Percentiles rank a stretch among this genome's conserved stretches.
phyloP scores from a whole-genome alignment of 192 early-diverging fungal species.

The Thoreauomyces humboldtii region DNA sequence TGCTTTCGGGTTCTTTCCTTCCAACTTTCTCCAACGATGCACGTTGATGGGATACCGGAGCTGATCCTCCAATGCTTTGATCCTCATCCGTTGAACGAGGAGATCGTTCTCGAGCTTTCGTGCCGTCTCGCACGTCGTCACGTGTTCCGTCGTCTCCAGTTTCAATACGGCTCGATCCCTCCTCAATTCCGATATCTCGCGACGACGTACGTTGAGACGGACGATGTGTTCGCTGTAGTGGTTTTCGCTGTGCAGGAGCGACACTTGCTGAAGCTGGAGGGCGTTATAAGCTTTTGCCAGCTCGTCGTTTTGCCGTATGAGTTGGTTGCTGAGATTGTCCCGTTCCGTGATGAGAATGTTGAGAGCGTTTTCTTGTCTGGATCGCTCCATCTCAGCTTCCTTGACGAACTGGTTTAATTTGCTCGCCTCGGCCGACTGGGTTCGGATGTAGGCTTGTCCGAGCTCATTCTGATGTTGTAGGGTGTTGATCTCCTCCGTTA shows the following conservation, averaged over 20 bases:
- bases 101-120: conserved; percentile 44
- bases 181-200: conserved; percentile 32
- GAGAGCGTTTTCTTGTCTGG: conserved; percentile 59
- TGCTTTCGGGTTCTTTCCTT: conserved; percentile 57
- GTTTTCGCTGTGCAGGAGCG: conserved; percentile 45
- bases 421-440: conserved; percentile 50
- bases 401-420: conserved; percentile 65
- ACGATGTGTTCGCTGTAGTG: conserved; percentile 45
- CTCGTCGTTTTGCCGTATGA: conserved; percentile 57
- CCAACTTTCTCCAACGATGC: conserved; percentile 64
- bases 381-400: conserved; percentile 57
- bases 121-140: conserved; percentile 37
- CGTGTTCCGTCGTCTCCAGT: conserved; percentile 27
- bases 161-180: conserved; percentile 22
- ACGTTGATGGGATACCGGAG: conserved; percentile 62
- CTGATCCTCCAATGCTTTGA: conserved; percentile 64
- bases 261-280: conserved; percentile 52
- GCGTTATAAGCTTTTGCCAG: conserved; percentile 55
- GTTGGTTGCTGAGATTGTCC: conserved; percentile 55
- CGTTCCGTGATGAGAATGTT: conserved; percentile 56
- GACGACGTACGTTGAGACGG: conserved; percentile 23
- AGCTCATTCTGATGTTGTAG: conserved; percentile 60
- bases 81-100: conserved; percentile 39
- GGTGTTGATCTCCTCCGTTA: conserved; percentile 52
- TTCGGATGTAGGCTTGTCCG: conserved; percentile 55